Evolutionary conservation across 352 stramenopile genomes (phyloP).

Genomic region (Pythium rishiriense): DNA sequence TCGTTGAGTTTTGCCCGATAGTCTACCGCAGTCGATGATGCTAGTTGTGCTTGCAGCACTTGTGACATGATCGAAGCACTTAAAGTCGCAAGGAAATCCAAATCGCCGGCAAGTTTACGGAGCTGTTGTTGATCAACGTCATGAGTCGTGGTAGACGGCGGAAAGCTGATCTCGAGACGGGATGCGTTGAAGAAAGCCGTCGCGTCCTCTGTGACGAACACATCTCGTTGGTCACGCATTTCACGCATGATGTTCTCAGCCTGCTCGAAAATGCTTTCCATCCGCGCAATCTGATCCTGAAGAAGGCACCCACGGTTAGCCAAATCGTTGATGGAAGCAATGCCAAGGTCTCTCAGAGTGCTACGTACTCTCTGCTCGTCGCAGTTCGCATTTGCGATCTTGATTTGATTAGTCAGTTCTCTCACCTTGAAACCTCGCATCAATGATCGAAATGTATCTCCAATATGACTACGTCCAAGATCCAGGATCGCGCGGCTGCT

Average conservation of each 20-base stretch:
- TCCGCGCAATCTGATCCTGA: slow-evolving; percentile 11
- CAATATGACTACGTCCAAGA: slow-evolving; percentile 10
- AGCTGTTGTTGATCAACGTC: slow-evolving; percentile 13
- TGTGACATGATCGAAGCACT: neutral
- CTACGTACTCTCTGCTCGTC: slow-evolving; percentile 14
- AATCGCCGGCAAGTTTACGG: slow-evolving; percentile 7
- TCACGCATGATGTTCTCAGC: slow-evolving; percentile 8
- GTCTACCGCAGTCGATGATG: neutral
- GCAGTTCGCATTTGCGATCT: slow-evolving; percentile 5
- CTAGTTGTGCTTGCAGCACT: slow-evolving; percentile 14
- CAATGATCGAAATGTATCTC: slow-evolving; percentile 8
- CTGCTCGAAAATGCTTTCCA: slow-evolving; percentile 11
- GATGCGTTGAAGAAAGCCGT: slow-evolving; percentile 16
- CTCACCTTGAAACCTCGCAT: slow-evolving; percentile 5
- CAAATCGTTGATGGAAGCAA: neutral
- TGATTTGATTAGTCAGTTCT: slow-evolving; percentile 12
- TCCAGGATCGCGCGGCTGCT: slow-evolving; percentile 20
- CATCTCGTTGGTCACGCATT: slow-evolving; percentile 8
- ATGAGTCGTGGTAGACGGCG: neutral
- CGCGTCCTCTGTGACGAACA: slow-evolving; percentile 9
- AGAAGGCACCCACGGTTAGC: neutral
- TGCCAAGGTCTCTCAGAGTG: too few relatives aligned
- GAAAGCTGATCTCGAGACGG: slow-evolving; percentile 3
- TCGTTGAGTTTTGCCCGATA: slow-evolving; percentile 5
- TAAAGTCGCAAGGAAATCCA: slow-evolving; percentile 7